Evolutionary conservation across 2,329 filamentous ascomycete genomes (phyloP).

Genomic region (Fusarium tupiense): DNA sequence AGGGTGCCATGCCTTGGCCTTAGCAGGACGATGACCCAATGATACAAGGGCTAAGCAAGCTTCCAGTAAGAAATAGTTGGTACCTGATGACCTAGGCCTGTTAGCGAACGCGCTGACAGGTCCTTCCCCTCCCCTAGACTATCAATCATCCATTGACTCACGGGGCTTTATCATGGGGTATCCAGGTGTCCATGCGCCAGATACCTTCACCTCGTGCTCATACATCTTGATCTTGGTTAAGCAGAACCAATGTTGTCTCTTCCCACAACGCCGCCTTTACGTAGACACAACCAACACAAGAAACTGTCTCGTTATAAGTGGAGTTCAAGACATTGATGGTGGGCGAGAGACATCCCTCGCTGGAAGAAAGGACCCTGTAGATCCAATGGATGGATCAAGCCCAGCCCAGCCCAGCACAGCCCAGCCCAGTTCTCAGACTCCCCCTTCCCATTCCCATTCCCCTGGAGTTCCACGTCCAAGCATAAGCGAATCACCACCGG

Average conservation of each 20-base stretch:
- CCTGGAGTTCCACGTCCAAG: slow-evolving; percentile 11
- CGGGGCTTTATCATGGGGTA: slow-evolving; percentile 28
- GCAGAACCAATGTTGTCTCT: not conserved
- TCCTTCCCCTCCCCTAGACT: not conserved
- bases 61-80: not conserved
- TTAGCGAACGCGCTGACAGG: slow-evolving; percentile 14
- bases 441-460: slow-evolving; percentile 33
- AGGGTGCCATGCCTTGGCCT: not conserved
- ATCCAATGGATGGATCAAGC: slow-evolving; percentile 32
- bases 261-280: not conserved
- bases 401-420: not conserved
- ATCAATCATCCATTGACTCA: slow-evolving; percentile 14
- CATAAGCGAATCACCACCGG: slow-evolving; percentile 21
- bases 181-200: slow-evolving; percentile 19
- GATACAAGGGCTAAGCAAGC: not conserved
- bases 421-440: not conserved
- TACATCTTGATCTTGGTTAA: slow-evolving; percentile 5
- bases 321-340: slow-evolving; percentile 26
- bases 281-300: slow-evolving; percentile 8
- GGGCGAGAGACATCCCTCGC: slow-evolving; percentile 30
- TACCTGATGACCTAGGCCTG: slow-evolving; percentile 19
- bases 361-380: slow-evolving; percentile 38
- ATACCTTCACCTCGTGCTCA: slow-evolving; percentile 19
- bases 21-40: not conserved
- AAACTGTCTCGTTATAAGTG: slow-evolving; percentile 17